phyloP scores from a whole-genome alignment of 495 filamentous ascomycete genomes.

The Filosporella fistucella region DNA sequence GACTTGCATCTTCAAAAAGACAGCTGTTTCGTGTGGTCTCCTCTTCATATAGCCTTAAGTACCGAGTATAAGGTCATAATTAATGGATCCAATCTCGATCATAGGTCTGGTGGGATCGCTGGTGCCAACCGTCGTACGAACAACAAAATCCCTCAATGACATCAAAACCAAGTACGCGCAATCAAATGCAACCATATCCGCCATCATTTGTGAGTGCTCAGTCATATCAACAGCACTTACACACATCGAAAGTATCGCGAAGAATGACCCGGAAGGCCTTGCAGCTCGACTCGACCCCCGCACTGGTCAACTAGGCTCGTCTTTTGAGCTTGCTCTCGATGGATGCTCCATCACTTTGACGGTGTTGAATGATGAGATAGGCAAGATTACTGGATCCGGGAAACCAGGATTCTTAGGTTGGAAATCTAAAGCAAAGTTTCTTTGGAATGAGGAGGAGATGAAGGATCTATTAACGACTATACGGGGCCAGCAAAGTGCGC shows the following conservation, averaged over 20 bases:
- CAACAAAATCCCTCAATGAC: background rate
- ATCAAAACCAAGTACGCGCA: conserved; percentile 5
- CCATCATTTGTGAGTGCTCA: conserved; percentile 1
- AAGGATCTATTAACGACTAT: conserved; percentile 1
- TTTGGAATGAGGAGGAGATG: conserved; percentile 1
- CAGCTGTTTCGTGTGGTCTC: too few species aligned
- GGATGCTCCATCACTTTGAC: conserved; percentile 3
- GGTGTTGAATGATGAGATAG: background rate
- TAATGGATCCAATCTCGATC: conserved; percentile 25
- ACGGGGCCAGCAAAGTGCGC: background rate
- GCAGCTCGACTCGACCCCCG: background rate
- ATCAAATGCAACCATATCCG: conserved; percentile 3
- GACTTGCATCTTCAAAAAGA: too few species aligned
- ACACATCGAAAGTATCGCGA: conserved; percentile 4
- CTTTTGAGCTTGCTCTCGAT: conserved; percentile 1
- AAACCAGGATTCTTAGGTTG: conserved; percentile 1
- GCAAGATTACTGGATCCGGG: background rate
- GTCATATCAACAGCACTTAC: conserved; percentile 5
- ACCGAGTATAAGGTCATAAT: too few species aligned
- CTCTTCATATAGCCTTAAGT: too few species aligned
- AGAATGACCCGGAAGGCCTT: background rate
- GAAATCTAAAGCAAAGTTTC: conserved; percentile 2
- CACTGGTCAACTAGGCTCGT: background rate
- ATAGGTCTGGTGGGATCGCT: background rate
- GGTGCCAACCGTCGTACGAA: background rate